Conservation (phyloP, 345 rosid species). For the Boechera divaricarpa region DNA sequence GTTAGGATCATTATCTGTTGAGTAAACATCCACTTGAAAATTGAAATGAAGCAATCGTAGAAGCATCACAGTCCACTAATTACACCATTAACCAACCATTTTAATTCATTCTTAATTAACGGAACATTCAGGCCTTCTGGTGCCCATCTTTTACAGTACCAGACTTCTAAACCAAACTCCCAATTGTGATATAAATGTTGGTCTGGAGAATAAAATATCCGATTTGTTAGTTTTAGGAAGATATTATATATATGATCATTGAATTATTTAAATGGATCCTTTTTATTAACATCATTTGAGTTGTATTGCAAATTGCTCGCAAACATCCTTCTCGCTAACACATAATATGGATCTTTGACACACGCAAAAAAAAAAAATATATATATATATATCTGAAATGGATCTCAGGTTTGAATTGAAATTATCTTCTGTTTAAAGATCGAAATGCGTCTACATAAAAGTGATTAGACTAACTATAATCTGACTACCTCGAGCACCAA, state of each 20-base stretch:
- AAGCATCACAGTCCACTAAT: conserved; percentile 35
- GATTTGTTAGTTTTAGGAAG: not conserved
- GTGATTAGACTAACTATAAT: not conserved
- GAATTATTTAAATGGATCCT: not conserved
- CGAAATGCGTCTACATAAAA: not conserved
- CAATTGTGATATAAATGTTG: not conserved
- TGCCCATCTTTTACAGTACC: conserved; percentile 20
- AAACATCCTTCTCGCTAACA: not conserved
- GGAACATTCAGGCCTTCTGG: conserved; percentile 17
- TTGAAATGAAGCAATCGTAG: conserved; percentile 9
- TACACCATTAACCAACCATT: conserved; percentile 1
- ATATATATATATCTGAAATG: not conserved
- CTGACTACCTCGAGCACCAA: conserved; percentile 44
- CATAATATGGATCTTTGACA: not conserved
- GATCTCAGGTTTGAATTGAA: not conserved
- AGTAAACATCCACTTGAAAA: conserved; percentile 31
- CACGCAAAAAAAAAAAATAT: not conserved
- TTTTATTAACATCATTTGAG: not conserved
- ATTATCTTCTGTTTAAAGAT: not conserved
- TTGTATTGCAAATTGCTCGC: not conserved
- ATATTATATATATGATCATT: not conserved
- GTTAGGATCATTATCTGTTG: conserved; percentile 20
- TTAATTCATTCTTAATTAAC: not conserved
- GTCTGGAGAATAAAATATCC: not conserved
- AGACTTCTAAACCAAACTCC: conserved; percentile 1